Evolutionary conservation across 306 rosid species (phyloP).

Genomic region (Cucurbita moschata): DNA sequence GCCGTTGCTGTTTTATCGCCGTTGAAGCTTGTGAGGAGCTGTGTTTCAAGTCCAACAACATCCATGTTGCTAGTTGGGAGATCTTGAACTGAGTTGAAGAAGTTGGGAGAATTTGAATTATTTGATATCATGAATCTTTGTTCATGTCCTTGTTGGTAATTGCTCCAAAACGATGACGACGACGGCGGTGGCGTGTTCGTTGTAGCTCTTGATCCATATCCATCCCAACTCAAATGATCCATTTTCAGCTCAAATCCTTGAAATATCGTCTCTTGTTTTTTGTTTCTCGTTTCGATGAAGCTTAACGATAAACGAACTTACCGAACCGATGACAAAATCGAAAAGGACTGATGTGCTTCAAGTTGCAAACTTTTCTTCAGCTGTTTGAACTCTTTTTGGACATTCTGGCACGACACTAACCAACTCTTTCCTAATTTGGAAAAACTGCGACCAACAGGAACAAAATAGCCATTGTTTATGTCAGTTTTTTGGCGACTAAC

Average conservation of each 20-base stretch:
- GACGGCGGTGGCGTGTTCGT: constrained; percentile 15
- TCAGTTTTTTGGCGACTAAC: constrained; percentile 34
- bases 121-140: constrained; percentile 26
- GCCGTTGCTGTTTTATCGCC: constrained; percentile 8
- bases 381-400: constrained; percentile 2
- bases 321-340: background rate
- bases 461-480: constrained; percentile 22
- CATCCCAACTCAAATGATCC: constrained; percentile 50
- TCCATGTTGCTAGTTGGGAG: background rate
- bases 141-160: constrained; percentile 30
- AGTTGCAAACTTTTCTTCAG: constrained; percentile 11
- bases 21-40: background rate
- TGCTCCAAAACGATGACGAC: constrained; percentile 30
- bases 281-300: background rate
- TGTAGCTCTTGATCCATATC: constrained; percentile 20
- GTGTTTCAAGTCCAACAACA: background rate
- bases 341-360: background rate
- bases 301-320: background rate
- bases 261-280: background rate
- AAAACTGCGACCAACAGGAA: constrained; percentile 19
- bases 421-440: constrained; percentile 19
- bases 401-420: constrained; percentile 16
- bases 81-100: constrained; percentile 23
- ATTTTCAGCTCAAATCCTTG: constrained; percentile 11
- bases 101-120: constrained; percentile 21